Conservation (phyloP, 2,329 filamentous ascomycete species). For the Fusarium mundagurra region DNA sequence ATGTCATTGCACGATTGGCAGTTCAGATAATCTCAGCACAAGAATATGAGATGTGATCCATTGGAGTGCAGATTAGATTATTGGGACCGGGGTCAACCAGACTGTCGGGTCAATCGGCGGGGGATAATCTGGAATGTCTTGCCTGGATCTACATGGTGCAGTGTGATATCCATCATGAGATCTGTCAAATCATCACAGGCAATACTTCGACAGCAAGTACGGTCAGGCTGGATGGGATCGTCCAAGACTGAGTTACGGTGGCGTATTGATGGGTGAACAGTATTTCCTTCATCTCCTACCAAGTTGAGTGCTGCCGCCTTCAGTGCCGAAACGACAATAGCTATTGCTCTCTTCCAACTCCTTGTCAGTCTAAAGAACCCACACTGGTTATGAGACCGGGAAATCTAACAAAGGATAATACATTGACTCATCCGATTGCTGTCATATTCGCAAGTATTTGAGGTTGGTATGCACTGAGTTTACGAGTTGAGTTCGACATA, state of each 20-base stretch:
- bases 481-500: neutral
- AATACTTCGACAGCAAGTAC: neutral
- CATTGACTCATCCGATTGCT: rapidly evolving
- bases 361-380: neutral
- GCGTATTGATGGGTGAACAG: neutral
- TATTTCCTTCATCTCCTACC: neutral
- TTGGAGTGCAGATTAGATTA: neutral
- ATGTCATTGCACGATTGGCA: neutral
- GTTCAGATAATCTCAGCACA: neutral
- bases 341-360: neutral
- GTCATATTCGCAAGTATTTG: neutral
- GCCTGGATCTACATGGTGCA: neutral
- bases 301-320: neutral
- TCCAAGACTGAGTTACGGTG: too few species aligned
- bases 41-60: neutral
- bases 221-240: neutral
- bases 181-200: neutral
- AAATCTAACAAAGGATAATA: too few species aligned
- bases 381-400: neutral
- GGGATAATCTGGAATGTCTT: too few species aligned
- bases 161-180: neutral
- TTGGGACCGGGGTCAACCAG: neutral
- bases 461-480: neutral
- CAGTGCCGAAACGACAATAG: rapidly evolving
- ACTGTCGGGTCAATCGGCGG: neutral